Evolutionary conservation across 2,329 filamentous ascomycete species (phyloP).

Genomic region (Aureobasidium namibiae): DNA sequence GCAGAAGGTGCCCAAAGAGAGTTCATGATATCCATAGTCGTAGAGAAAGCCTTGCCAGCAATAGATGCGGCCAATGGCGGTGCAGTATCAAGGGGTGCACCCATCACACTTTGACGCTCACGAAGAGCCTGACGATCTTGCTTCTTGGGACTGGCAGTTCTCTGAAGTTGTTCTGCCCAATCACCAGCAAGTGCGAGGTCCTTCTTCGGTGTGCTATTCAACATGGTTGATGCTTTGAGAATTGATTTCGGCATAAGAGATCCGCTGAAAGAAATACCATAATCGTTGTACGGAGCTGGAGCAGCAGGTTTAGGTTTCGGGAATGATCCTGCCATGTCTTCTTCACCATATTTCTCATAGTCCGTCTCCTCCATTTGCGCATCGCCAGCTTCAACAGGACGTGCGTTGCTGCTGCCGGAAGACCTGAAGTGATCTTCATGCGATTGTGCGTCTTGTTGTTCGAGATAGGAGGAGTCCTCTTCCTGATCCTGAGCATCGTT

Average conservation of each 20-base stretch:
- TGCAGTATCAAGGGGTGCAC: slow-evolving; percentile 25
- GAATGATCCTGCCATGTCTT: slow-evolving; percentile 72
- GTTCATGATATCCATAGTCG: slow-evolving; percentile 93
- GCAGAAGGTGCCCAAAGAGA: slow-evolving; percentile 70
- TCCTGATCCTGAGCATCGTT: slow-evolving; percentile 38
- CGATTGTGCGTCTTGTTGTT: slow-evolving; percentile 8
- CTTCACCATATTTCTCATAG: slow-evolving; percentile 63
- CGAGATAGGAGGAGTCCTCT: slow-evolving; percentile 40
- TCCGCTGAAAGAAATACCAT: slow-evolving; percentile 14
- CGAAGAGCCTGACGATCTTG: slow-evolving; percentile 69
- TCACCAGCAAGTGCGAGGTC: slow-evolving; percentile 59
- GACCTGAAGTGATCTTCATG: slow-evolving; percentile 15
- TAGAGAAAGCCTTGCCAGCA: slow-evolving; percentile 58
- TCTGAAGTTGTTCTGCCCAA: slow-evolving; percentile 89
- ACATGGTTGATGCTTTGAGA: slow-evolving; percentile 34
- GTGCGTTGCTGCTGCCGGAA: slow-evolving; percentile 6
- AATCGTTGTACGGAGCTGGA: slow-evolving; percentile 27
- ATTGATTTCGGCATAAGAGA: slow-evolving; percentile 40
- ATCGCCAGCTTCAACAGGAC: slow-evolving; percentile 4
- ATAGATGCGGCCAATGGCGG: slow-evolving; percentile 9
- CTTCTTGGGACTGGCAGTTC: slow-evolving; percentile 89
- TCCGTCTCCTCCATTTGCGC: slow-evolving; percentile 27
- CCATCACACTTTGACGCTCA: slow-evolving; percentile 55
- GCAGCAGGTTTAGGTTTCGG: slow-evolving; percentile 60
- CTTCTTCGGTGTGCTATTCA: slow-evolving; percentile 45